Conservation (phyloP, 2,329 filamentous ascomycete species). For the Penicillium aurantiogriseum region DNA sequence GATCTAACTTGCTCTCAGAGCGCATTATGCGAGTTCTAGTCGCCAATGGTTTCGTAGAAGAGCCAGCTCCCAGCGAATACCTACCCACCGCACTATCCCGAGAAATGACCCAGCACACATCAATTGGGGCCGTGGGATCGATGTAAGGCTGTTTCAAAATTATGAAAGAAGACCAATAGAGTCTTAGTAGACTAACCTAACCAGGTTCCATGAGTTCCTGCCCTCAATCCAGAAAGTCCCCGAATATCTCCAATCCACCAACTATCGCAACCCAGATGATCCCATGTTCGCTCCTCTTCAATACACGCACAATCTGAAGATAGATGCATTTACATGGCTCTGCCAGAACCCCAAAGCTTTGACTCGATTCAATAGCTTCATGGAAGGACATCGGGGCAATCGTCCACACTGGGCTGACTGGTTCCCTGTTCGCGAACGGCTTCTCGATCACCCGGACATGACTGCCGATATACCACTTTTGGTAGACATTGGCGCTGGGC, state of each 20-base stretch:
- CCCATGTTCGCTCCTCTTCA: slow-evolving; percentile 14
- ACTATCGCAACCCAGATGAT: slow-evolving; percentile 18
- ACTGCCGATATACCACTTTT: slow-evolving; percentile 18
- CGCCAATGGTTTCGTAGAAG: slow-evolving; percentile 16
- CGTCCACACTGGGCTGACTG: slow-evolving; percentile 24
- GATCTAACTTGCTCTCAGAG: slow-evolving; percentile 8
- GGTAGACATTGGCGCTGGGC: slow-evolving; percentile 20
- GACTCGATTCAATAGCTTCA: slow-evolving; percentile 25
- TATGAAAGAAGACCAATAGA: not conserved
- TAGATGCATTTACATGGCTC: slow-evolving; percentile 13
- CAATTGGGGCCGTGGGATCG: slow-evolving; percentile 17
- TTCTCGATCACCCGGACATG: slow-evolving; percentile 13
- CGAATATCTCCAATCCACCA: slow-evolving; percentile 15
- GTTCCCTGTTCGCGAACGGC: slow-evolving; percentile 22
- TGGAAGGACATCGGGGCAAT: slow-evolving; percentile 23
- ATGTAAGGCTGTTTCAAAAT: slow-evolving; percentile 13
- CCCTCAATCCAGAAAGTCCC: slow-evolving; percentile 19
- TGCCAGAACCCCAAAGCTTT: slow-evolving; percentile 20
- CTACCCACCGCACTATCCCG: slow-evolving; percentile 16
- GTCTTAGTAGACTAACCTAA: not conserved
- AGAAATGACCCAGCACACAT: slow-evolving; percentile 18
- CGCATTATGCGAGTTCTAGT: slow-evolving; percentile 25
- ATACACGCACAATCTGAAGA: slow-evolving; percentile 11
- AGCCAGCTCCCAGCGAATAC: slow-evolving; percentile 16
- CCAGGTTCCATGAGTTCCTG: slow-evolving; percentile 23